These are phyloP conservation scores for Phytopythium litorale DNA, from an alignment of 352 stramenopile genomes.

Conservation along the genomic window DNA sequence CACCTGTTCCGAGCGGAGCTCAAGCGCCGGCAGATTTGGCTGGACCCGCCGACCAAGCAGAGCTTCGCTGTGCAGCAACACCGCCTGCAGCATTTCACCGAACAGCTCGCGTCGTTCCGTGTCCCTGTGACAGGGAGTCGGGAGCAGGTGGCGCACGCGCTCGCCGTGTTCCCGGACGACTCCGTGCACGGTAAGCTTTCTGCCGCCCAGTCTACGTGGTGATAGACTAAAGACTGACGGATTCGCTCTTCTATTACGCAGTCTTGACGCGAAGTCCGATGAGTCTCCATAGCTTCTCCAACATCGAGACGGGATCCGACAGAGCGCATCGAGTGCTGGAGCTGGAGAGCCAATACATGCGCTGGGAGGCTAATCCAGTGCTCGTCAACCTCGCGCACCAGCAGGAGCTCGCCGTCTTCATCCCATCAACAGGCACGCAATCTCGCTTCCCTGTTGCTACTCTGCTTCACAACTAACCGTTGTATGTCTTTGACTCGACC, in stretches of 20 bases:
- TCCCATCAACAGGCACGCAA: conserved; percentile 44
- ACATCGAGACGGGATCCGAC: conserved; percentile 31
- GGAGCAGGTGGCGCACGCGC: conserved; percentile 48
- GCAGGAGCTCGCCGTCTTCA: conserved; percentile 48
- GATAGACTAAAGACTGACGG: background rate
- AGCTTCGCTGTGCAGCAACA: conserved; percentile 55
- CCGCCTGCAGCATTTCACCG: conserved; percentile 51
- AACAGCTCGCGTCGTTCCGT: conserved; percentile 62
- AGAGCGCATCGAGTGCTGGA: conserved; percentile 54
- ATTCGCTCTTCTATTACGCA: conserved; percentile 3
- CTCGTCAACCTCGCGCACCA: conserved; percentile 40
- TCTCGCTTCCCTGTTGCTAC: background rate
- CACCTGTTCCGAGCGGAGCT: conserved; percentile 30
- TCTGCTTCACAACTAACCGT: background rate
- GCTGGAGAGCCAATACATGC: conserved; percentile 66
- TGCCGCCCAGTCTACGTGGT: background rate
- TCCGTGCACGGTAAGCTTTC: conserved; percentile 49
- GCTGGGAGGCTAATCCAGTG: conserved; percentile 49
- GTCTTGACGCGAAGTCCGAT: conserved; percentile 52
- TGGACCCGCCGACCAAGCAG: conserved; percentile 56
- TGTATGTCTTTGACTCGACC: background rate
- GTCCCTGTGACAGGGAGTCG: conserved; percentile 55
- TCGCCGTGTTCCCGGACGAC: conserved; percentile 52
- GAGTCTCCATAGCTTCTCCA: conserved; percentile 54
- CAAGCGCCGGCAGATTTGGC: conserved; percentile 45